Percentiles rank a stretch among this genome's conserved stretches.
Evolutionary conservation across 371 early-diverging fungal genomes (phyloP).

Genomic region (Mortierella sp.): DNA sequence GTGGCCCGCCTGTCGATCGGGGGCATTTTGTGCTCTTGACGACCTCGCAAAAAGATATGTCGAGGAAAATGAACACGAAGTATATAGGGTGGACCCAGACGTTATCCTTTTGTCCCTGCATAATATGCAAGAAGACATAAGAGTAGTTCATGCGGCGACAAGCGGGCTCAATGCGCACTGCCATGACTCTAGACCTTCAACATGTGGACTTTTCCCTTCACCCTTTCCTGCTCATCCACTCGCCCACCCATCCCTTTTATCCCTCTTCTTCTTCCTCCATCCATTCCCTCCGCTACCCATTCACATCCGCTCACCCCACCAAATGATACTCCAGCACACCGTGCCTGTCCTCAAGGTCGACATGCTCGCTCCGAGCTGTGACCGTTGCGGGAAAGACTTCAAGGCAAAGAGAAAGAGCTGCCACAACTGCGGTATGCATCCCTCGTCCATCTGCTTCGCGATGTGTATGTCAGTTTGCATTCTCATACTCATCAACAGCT

Average conservation of each 20-base stretch:
- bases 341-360: slow-evolving; percentile 5
- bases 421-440: slow-evolving; percentile 39
- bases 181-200: not conserved
- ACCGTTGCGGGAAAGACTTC: slow-evolving; percentile 18
- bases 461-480: not conserved
- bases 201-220: not conserved
- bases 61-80: no score
- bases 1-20: no score
- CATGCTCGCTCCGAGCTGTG: slow-evolving; percentile 13
- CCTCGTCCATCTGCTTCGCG: not conserved
- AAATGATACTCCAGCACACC: not conserved
- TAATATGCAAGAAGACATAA: not conserved
- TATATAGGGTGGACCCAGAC: no score
- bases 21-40: no score
- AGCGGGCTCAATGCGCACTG: not conserved
- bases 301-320: not conserved
- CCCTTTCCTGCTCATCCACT: not conserved
- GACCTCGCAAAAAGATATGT: no score
- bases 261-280: not conserved
- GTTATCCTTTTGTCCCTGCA: no score
- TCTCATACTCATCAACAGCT: not conserved
- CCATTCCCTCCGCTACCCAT: not conserved
- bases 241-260: not conserved
- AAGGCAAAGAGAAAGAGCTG: slow-evolving; percentile 24
- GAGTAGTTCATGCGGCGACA: no score